Evolutionary conservation across 2,329 filamentous ascomycete species (phyloP), one percentile per base, ranked within the genome.

Genomic region (Purpureocillium takamizusanense): DNA sequence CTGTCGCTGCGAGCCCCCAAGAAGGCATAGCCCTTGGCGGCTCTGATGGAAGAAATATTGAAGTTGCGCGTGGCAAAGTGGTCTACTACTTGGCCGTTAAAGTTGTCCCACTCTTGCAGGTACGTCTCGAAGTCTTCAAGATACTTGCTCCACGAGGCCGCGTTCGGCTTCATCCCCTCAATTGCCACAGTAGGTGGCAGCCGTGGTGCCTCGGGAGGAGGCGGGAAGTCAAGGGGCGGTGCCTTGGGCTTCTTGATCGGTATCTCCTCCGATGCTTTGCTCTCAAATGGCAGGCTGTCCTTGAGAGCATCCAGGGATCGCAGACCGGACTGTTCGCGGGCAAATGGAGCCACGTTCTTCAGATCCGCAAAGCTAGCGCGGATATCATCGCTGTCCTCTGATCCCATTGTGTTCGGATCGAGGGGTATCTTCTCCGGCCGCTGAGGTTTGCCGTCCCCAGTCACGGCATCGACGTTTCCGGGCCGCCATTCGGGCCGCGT

Each of bases 401-500:
- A 76, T 14, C 74, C 72, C 13, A 60, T 61, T 4, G 55, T 46
- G 42, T 66, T 66, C 25, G 51, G 52, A 27, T 55, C 57, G 36
- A 56, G 50, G 13, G 44, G 50, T 1, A 46, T 38, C 27, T 46
- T 36, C 7, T 43, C 43, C 12, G 46, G 39, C 15, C 42, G 44
- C 16, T 40, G 31, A 16, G 45, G 41, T 13, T 50, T 43, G 9
- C 42, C 42, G 9, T 51, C 46, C 4, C 46, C 46, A 9, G 56
- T 54, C 5, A 48, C 37, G 2, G 43, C 44, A 3, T 55, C 51
- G 4, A 63, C 55, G 39, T 74, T 60, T 4, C 74, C 74, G 3
- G 73, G 63, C 33, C 75, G 63, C 76, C 76, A 80, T 41, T 79
- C 75, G 4, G 71, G 70, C 31, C 75, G 65, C 3, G 72, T 69